Evolutionary conservation across 75 land plant species (phyloP).

Genomic region (Picea sitchensis): DNA sequence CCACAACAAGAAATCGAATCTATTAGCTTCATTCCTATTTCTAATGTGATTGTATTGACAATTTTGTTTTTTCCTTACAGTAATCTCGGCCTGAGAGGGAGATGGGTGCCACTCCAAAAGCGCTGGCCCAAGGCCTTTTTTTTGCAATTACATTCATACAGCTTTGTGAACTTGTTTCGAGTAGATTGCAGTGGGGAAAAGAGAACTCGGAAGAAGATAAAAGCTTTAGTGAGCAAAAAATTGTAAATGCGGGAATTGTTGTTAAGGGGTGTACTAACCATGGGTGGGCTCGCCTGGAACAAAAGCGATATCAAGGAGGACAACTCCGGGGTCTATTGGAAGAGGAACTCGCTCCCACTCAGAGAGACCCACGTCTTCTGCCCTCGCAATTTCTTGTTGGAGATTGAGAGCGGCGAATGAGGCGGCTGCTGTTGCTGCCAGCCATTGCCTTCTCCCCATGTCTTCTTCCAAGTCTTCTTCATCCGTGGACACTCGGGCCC

Average conservation of each 20-base stretch:
- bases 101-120: background rate
- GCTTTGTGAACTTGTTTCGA: background rate
- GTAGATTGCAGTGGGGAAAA: background rate
- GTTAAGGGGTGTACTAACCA: constrained; percentile 33
- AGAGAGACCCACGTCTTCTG: constrained; percentile 55
- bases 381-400: constrained; percentile 18
- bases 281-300: constrained; percentile 86
- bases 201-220: background rate
- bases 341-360: constrained; percentile 87
- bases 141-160: background rate
- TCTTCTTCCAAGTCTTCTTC: background rate
- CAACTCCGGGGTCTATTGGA: constrained; percentile 92
- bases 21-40: background rate
- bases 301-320: constrained; percentile 90
- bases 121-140: background rate
- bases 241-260: background rate
- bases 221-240: background rate
- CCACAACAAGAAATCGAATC: background rate
- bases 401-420: constrained; percentile 9
- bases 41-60: background rate
- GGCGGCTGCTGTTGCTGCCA: constrained; percentile 15
- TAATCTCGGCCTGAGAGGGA: background rate
- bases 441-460: constrained; percentile 10
- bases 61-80: background rate
- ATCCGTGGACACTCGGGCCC: background rate